phyloP scores from a whole-genome alignment of 371 early-diverging fungal species.

The Thermomucor indicae-seudaticae region DNA sequence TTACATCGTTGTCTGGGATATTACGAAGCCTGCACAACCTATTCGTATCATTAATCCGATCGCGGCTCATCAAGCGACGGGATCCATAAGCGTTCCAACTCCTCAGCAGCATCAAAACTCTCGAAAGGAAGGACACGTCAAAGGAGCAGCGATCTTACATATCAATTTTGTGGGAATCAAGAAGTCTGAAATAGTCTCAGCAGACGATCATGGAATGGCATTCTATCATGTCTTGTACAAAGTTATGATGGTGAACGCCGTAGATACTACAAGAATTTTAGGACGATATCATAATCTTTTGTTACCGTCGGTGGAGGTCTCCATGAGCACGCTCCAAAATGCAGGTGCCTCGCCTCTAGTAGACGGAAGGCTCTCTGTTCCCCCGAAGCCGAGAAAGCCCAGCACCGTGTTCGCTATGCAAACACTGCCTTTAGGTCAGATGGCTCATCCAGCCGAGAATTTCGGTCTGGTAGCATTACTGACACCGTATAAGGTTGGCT shows the following conservation, averaged over 20 bases:
- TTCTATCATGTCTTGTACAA: slow-evolving; percentile 71
- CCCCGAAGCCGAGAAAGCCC: slow-evolving; percentile 29
- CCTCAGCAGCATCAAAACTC: slow-evolving; percentile 32
- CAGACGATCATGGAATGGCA: slow-evolving; percentile 72
- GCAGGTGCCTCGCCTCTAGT: background rate
- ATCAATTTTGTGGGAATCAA: slow-evolving; percentile 67
- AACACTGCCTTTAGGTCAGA: slow-evolving; percentile 59
- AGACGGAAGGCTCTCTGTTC: too few relatives aligned
- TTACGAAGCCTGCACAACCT: slow-evolving; percentile 46
- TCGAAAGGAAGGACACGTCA: slow-evolving; percentile 65
- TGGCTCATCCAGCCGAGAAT: slow-evolving; percentile 61
- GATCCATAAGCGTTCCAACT: slow-evolving; percentile 12
- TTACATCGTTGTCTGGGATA: slow-evolving; percentile 70
- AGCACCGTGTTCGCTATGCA: slow-evolving; percentile 72
- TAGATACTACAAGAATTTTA: slow-evolving; percentile 63
- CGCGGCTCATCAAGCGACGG: slow-evolving; percentile 25
- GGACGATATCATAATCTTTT: slow-evolving; percentile 60
- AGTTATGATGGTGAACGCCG: slow-evolving; percentile 65
- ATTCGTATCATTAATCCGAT: slow-evolving; percentile 53
- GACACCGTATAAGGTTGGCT: slow-evolving; percentile 67
- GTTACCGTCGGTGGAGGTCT: slow-evolving; percentile 6
- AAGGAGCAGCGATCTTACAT: slow-evolving; percentile 66
- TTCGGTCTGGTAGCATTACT: slow-evolving; percentile 69
- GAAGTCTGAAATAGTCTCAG: slow-evolving; percentile 65
- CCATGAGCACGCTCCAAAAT: background rate